Conservation (phyloP, 164 flowering plant species). For the Nymphaea thermarum region DNA sequence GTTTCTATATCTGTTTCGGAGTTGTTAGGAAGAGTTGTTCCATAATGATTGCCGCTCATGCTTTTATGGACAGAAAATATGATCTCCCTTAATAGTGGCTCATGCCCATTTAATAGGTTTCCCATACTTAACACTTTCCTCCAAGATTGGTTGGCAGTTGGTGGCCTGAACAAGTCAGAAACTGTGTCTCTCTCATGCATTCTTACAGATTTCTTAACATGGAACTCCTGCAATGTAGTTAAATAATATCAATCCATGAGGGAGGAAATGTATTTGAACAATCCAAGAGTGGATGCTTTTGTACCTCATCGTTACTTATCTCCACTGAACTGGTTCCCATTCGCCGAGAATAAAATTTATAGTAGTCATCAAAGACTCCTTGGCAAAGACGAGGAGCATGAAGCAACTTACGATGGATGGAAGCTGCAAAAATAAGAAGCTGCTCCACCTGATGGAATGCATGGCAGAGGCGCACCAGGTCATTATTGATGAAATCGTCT, state of each 20-base stretch:
- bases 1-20: slow-evolving; percentile 50
- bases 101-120: slow-evolving; percentile 95
- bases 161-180: slow-evolving; percentile 53
- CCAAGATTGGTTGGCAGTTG: slow-evolving; percentile 91
- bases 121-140: slow-evolving; percentile 97
- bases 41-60: slow-evolving; percentile 38
- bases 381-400: slow-evolving; percentile 54
- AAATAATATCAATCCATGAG: neutral
- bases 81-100: slow-evolving; percentile 73
- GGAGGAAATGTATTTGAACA: neutral
- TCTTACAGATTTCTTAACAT: slow-evolving; percentile 37
- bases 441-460: slow-evolving; percentile 77
- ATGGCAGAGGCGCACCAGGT: slow-evolving; percentile 38
- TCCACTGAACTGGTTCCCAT: slow-evolving; percentile 45
- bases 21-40: slow-evolving; percentile 14
- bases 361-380: slow-evolving; percentile 57
- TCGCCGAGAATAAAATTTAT: slow-evolving; percentile 41
- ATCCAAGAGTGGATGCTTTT: neutral
- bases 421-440: slow-evolving; percentile 60
- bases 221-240: slow-evolving; percentile 33
- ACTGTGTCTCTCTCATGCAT: slow-evolving; percentile 47
- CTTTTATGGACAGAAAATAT: slow-evolving; percentile 47
- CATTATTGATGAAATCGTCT: slow-evolving; percentile 16
- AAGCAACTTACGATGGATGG: slow-evolving; percentile 70
- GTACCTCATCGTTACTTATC: slow-evolving; percentile 5